Percentiles rank a stretch among this genome's conserved stretches.
Conservation (phyloP, 1,284 basidiomycete species). For the Sanghuangporus baumii region DNA sequence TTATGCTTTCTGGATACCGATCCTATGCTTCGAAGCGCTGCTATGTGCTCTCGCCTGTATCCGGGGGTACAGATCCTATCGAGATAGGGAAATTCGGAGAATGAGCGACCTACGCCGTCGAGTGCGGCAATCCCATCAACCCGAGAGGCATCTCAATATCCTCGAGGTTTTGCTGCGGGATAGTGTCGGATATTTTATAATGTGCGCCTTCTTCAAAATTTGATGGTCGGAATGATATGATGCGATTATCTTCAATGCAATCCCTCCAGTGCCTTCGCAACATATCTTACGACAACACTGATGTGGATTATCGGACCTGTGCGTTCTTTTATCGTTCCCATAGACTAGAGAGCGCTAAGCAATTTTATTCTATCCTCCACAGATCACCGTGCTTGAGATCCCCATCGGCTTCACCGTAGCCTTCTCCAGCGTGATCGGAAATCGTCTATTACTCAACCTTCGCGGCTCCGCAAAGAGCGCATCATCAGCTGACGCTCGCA, state of each 20-base stretch:
- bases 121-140: not conserved
- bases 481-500: not conserved
- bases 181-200: constrained; percentile 49
- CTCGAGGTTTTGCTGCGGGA: constrained; percentile 48
- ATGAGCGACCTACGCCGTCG: not conserved
- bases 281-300: constrained; percentile 47
- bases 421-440: constrained; percentile 50
- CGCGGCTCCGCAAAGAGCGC: constrained; percentile 25
- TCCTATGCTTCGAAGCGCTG: constrained; percentile 46
- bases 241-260: not conserved
- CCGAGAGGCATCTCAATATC: constrained; percentile 22
- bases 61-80: constrained; percentile 40
- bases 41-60: constrained; percentile 44
- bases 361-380: constrained; percentile 20
- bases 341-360: not conserved
- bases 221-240: not conserved
- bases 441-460: constrained; percentile 50
- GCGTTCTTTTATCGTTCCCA: constrained; percentile 21
- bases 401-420: constrained; percentile 53
- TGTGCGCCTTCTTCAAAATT: constrained; percentile 31
- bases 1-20: constrained; percentile 55
- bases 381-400: constrained; percentile 40
- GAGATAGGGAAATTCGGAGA: constrained; percentile 4
- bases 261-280: constrained; percentile 42
- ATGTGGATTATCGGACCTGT: constrained; percentile 45